Evolutionary conservation across 1,284 basidiomycete genomes (phyloP).

Genomic region (Moesziomyces sp.): DNA sequence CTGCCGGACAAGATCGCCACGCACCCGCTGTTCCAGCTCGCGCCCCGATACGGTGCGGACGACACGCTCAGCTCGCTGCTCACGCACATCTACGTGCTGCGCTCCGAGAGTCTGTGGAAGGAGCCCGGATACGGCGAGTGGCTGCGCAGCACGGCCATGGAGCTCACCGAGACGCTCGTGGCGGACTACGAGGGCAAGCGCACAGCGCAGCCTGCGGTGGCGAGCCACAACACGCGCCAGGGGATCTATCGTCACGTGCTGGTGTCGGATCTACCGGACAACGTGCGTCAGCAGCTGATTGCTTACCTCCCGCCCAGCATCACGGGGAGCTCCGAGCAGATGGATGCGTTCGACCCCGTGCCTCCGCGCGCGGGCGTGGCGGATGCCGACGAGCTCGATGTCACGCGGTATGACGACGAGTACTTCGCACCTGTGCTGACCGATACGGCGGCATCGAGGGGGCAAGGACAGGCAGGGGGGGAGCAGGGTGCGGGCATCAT

Average conservation of each 20-base stretch:
- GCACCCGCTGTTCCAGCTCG: constrained; percentile 26
- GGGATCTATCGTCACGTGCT: constrained; percentile 64
- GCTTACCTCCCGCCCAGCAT: constrained; percentile 57
- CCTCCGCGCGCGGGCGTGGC: constrained; percentile 42
- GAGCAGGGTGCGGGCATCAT: constrained; percentile 16
- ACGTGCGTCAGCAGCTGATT: constrained; percentile 56
- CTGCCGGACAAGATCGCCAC: constrained; percentile 37
- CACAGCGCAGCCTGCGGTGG: constrained; percentile 9
- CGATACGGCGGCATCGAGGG: constrained; percentile 1
- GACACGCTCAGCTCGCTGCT: constrained; percentile 55
- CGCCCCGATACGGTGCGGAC: constrained; percentile 7
- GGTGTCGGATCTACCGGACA: constrained; percentile 64
- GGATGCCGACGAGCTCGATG: constrained; percentile 8
- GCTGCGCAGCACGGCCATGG: constrained; percentile 44
- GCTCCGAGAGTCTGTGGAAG: constrained; percentile 63
- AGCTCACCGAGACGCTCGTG: constrained; percentile 17
- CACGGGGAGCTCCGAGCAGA: constrained; percentile 42
- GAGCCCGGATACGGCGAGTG: constrained; percentile 49
- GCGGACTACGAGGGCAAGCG: constrained; percentile 16
- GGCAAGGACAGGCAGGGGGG: constrained; percentile 1
- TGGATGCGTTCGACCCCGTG: constrained; percentile 64
- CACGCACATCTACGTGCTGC: constrained; percentile 58
- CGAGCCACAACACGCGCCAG: constrained; percentile 36
- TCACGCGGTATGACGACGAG: constrained; percentile 58
- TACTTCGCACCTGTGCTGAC: constrained; percentile 55